These are phyloP conservation scores for Maudiozyma barnettii DNA, from an alignment of 805 yeast species.

Conservation along the genomic window DNA sequence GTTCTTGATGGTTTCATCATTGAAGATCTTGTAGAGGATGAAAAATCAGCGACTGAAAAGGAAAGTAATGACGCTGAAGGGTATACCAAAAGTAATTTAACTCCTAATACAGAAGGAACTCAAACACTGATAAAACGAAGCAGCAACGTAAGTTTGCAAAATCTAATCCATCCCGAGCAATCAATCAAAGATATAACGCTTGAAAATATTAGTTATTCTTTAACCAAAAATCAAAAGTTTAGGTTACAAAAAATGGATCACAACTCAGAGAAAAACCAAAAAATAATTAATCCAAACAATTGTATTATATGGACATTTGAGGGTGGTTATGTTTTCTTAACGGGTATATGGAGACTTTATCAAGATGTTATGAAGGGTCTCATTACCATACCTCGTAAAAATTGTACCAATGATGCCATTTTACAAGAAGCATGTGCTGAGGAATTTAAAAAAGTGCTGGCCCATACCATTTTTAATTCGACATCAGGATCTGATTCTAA, in stretches of 20 bases:
- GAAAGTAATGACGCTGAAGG: background rate
- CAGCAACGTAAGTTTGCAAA: background rate
- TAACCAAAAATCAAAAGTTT: slow-evolving; percentile 24
- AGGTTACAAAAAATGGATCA: slow-evolving; percentile 11
- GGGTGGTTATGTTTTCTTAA: slow-evolving; percentile 77
- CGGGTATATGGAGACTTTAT: slow-evolving; percentile 70
- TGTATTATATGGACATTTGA: slow-evolving; percentile 80
- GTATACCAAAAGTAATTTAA: background rate
- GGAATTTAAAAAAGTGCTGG: slow-evolving; percentile 3
- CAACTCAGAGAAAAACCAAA: background rate
- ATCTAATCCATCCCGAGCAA: background rate
- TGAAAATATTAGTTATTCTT: slow-evolving; percentile 2
- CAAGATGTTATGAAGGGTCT: slow-evolving; percentile 27
- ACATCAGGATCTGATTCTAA: background rate
- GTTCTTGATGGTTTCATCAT: slow-evolving; percentile 1
- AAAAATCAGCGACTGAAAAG: background rate
- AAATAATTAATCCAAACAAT: slow-evolving; percentile 35
- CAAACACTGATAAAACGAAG: background rate
- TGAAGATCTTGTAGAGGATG: background rate
- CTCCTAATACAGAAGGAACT: too few relatives aligned
- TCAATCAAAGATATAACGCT: background rate
- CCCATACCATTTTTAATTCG: slow-evolving; percentile 1
- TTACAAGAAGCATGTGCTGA: slow-evolving; percentile 2
- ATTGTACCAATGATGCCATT: background rate
- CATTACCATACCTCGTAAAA: slow-evolving; percentile 4